phyloP scores from a whole-genome alignment of 2,329 filamentous ascomycete genomes.

The Aspergillus melleus region DNA sequence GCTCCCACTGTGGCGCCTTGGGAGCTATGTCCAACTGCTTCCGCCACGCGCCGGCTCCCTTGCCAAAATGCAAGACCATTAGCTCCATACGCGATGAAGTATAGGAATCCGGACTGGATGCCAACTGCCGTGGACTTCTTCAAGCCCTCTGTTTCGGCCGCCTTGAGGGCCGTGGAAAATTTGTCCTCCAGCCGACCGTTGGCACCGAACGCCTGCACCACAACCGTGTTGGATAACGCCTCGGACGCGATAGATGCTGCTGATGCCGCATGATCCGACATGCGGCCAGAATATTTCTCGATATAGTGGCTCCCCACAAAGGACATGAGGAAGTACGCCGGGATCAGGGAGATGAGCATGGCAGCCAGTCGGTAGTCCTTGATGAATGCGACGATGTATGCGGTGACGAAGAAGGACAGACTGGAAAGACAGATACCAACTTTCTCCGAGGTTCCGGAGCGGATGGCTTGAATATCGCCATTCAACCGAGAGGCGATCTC shows the following conservation, averaged over 20 bases:
- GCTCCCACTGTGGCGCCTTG: slow-evolving; percentile 33
- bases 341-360: slow-evolving; percentile 64
- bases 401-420: slow-evolving; percentile 65
- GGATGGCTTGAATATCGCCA: slow-evolving; percentile 65
- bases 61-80: slow-evolving; percentile 70
- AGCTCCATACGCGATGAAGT: slow-evolving; percentile 67
- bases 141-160: slow-evolving; percentile 54
- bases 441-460: slow-evolving; percentile 69
- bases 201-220: slow-evolving; percentile 66
- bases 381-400: slow-evolving; percentile 67
- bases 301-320: slow-evolving; percentile 57
- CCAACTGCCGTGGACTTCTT: slow-evolving; percentile 60
- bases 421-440: slow-evolving; percentile 65
- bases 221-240: slow-evolving; percentile 58
- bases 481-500: slow-evolving; percentile 65
- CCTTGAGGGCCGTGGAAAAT: slow-evolving; percentile 55
- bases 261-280: slow-evolving; percentile 56
- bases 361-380: slow-evolving; percentile 63
- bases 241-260: slow-evolving; percentile 65
- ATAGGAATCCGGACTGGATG: slow-evolving; percentile 61
- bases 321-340: slow-evolving; percentile 62
- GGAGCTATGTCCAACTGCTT: slow-evolving; percentile 19
- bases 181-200: slow-evolving; percentile 59
- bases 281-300: slow-evolving; percentile 50
- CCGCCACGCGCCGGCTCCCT: slow-evolving; percentile 58